Conservation (phyloP, 1,139 yeast species). For the Hyphopichia wangnamkhiaoensis region DNA sequence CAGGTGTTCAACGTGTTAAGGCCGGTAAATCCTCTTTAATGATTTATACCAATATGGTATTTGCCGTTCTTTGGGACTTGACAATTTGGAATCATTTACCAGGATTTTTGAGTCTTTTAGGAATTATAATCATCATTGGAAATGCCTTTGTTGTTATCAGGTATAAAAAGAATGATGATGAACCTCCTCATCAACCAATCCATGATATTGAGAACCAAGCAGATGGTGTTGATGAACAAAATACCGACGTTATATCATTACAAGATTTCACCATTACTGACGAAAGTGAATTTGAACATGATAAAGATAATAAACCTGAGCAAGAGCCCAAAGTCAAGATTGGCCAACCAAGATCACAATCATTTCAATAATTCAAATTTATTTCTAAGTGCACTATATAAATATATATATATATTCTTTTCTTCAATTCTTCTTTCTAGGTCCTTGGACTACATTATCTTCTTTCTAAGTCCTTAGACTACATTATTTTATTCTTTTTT, state of each 20-base stretch:
- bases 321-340: not conserved
- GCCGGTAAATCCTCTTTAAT: conserved; percentile 80
- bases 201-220: conserved; percentile 14
- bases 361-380: too few species aligned
- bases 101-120: conserved; percentile 64
- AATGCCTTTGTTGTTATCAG: conserved; percentile 64
- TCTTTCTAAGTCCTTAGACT: too few species aligned
- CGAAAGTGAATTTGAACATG: conserved; percentile 14
- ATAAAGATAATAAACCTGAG: not conserved
- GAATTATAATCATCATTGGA: conserved; percentile 65
- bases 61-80: conserved; percentile 78
- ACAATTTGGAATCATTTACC: conserved; percentile 75
- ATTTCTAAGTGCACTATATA: not conserved
- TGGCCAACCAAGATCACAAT: too few species aligned
- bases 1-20: conserved; percentile 79
- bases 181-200: conserved; percentile 8
- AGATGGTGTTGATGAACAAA: conserved; percentile 12
- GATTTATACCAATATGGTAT: conserved; percentile 73
- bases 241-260: conserved; percentile 19
- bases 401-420: not conserved
- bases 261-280: conserved; percentile 28
- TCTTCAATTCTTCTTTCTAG: not conserved
- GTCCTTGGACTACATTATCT: not conserved
- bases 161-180: conserved; percentile 32
- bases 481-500: too few species aligned